phyloP scores from a whole-genome alignment of 2,329 filamentous ascomycete species.

The Pseudogymnoascus sp. region DNA sequence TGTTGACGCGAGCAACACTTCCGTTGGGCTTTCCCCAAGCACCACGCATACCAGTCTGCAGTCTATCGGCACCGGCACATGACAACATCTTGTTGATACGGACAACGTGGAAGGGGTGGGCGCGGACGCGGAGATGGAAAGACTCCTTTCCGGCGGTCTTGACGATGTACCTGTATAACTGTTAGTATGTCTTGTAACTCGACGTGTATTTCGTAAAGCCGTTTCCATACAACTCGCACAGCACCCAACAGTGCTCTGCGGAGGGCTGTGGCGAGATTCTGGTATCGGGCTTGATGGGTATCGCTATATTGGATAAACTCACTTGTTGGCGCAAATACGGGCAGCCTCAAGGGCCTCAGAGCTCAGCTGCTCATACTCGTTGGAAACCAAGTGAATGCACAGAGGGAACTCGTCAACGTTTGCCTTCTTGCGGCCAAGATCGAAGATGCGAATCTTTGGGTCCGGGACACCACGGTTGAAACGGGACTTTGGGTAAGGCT shows the following conservation, averaged over 20 bases:
- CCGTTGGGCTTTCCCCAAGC: slow-evolving; percentile 99
- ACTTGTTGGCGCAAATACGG: slow-evolving; percentile 99
- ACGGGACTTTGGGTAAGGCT: slow-evolving; percentile 98
- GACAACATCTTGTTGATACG: slow-evolving; percentile 99
- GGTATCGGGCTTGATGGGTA: neutral
- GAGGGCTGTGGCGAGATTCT: neutral
- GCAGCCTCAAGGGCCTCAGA: slow-evolving; percentile 99
- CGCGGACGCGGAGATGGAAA: slow-evolving; percentile 71
- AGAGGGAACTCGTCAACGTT: slow-evolving; percentile 99
- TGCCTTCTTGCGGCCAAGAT: slow-evolving; percentile 96
- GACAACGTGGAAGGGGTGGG: slow-evolving; percentile 99
- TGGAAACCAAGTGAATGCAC: slow-evolving; percentile 98
- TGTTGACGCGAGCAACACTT: slow-evolving; percentile 98
- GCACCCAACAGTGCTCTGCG: neutral
- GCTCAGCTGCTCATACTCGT: slow-evolving; percentile 99
- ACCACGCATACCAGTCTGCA: slow-evolving; percentile 99
- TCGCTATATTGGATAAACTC: slow-evolving; percentile 17
- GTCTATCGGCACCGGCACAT: slow-evolving; percentile 99
- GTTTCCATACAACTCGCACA: neutral
- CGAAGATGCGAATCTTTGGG: slow-evolving; percentile 89
- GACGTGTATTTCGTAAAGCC: neutral
- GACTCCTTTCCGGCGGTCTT: slow-evolving; percentile 64
- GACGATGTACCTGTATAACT: slow-evolving; percentile 45
- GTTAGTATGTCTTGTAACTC: neutral
- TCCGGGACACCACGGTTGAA: slow-evolving; percentile 97